phyloP scores from a whole-genome alignment of 2,329 filamentous ascomycete species.

The Talaromyces funiculosus region DNA sequence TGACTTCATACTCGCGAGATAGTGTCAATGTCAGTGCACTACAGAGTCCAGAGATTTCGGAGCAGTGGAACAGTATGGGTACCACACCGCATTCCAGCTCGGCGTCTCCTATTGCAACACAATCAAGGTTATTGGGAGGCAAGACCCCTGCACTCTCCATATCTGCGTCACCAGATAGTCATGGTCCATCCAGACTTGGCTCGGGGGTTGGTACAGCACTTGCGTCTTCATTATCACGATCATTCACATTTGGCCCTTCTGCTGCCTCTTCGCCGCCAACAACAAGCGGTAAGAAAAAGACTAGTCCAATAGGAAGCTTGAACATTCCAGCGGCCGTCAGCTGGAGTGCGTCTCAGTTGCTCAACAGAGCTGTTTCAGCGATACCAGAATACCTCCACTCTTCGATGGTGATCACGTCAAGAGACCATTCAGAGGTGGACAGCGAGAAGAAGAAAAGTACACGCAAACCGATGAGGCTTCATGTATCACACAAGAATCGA shows the following conservation, averaged over 20 bases:
- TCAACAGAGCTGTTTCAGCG: conserved; percentile 22
- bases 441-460: conserved; percentile 28
- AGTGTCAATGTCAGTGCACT: conserved; percentile 21
- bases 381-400: conserved; percentile 27
- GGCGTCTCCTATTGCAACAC: conserved; percentile 46
- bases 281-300: conserved; percentile 30
- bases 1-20: conserved; percentile 31
- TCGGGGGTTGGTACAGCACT: conserved; percentile 39
- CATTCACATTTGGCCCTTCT: conserved; percentile 40
- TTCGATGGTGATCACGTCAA: conserved; percentile 23
- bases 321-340: conserved; percentile 24
- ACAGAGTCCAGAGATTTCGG: conserved; percentile 48
- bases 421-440: conserved; percentile 35
- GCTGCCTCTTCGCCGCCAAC: conserved; percentile 38
- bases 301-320: conserved; percentile 33
- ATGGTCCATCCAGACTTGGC: conserved; percentile 32
- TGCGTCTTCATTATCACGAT: conserved; percentile 41
- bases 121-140: conserved; percentile 36
- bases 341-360: conserved; percentile 24
- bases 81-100: conserved; percentile 49
- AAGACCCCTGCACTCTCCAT: conserved; percentile 40
- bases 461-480: conserved; percentile 34
- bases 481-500: conserved; percentile 52
- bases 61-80: conserved; percentile 46
- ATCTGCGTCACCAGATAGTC: conserved; percentile 38